phyloP scores from a whole-genome alignment of 371 early-diverging fungal species.

The Mucor plumbeus region DNA sequence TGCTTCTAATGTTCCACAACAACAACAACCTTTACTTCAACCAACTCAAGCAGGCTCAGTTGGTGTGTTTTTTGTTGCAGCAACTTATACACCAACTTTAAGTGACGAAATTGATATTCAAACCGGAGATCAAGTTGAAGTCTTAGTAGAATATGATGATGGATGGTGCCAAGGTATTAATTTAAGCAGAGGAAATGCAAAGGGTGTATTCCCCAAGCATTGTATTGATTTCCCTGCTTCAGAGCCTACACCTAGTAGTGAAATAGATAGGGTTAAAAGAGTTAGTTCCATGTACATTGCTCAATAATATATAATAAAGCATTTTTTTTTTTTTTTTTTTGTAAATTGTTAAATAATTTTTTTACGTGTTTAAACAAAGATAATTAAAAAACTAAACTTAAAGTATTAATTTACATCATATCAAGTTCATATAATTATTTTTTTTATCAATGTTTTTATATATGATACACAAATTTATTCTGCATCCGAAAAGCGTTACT shows the following conservation, averaged over 20 bases:
- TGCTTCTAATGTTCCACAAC: background rate
- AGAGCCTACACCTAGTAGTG: background rate
- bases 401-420: too few species aligned
- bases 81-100: slow-evolving; percentile 67
- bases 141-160: slow-evolving; percentile 58
- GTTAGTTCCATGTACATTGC: slow-evolving; percentile 54
- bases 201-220: slow-evolving; percentile 72
- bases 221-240: slow-evolving; percentile 50
- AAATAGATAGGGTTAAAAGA: slow-evolving; percentile 35
- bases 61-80: slow-evolving; percentile 58
- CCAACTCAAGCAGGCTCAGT: slow-evolving; percentile 46
- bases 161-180: slow-evolving; percentile 9
- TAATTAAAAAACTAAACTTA: too few species aligned
- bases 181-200: slow-evolving; percentile 19
- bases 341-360: too few species aligned
- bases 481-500: too few species aligned
- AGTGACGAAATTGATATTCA: slow-evolving; percentile 73
- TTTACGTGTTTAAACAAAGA: too few species aligned
- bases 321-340: too few species aligned
- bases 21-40: slow-evolving; percentile 3
- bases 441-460: too few species aligned
- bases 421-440: too few species aligned
- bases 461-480: slow-evolving; percentile 2
- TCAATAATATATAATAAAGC: slow-evolving; percentile 8
- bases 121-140: slow-evolving; percentile 65